Evolutionary conservation across 1,284 basidiomycete genomes (phyloP).

Genomic region (Fomitopsis palustris): DNA sequence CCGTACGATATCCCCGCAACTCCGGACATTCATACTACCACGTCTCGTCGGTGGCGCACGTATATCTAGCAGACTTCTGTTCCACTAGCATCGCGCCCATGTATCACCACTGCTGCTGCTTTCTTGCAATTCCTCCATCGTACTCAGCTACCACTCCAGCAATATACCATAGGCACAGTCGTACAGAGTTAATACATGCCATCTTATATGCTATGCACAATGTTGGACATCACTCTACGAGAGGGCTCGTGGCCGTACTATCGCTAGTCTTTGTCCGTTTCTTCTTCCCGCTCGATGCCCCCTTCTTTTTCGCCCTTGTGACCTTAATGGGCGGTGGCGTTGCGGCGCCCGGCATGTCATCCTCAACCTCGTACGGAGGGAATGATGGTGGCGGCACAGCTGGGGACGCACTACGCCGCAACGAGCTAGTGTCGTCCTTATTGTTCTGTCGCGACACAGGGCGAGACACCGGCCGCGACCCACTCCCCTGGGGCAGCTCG

Average conservation of each 20-base stretch:
- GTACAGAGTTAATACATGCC: constrained; percentile 21
- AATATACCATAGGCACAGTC: constrained; percentile 24
- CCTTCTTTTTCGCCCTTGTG: constrained; percentile 68
- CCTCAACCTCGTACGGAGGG: constrained; percentile 53
- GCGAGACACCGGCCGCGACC: constrained; percentile 16
- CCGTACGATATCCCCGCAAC: constrained; percentile 6
- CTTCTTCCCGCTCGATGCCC: constrained; percentile 53
- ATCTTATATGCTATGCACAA: constrained; percentile 10
- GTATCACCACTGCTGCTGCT: constrained; percentile 13
- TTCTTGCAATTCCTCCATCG: constrained; percentile 14
- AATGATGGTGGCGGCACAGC: constrained; percentile 42
- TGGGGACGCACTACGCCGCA: constrained; percentile 15
- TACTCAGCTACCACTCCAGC: constrained; percentile 13
- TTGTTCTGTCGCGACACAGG: constrained; percentile 19
- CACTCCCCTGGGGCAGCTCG: constrained; percentile 75
- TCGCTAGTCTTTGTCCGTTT: constrained; percentile 43
- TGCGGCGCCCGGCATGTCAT: constrained; percentile 40
- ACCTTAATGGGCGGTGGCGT: constrained; percentile 75
- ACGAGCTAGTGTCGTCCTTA: constrained; percentile 18
- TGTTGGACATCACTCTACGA: constrained; percentile 2
- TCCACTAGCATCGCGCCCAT: constrained; percentile 16
- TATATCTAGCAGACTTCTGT: constrained; percentile 22
- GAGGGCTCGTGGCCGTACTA: constrained; percentile 3
- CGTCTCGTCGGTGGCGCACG: background rate
- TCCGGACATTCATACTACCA: constrained; percentile 6